Conservation (phyloP, 495 filamentous ascomycete species). For the Parmelia sp. region DNA sequence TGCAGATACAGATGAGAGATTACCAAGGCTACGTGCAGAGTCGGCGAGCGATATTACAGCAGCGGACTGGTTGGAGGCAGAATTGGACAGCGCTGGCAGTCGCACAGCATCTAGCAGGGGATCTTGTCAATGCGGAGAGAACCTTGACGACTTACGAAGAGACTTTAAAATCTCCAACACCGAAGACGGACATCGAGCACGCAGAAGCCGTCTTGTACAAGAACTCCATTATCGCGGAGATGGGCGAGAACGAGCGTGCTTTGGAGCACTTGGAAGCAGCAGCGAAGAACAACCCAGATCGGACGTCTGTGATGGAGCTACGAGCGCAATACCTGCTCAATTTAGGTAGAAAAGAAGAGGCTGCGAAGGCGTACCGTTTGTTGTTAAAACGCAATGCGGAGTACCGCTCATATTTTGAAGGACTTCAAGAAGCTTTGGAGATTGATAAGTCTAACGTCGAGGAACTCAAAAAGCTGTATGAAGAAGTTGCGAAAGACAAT, state of each 20-base stretch:
- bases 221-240: constrained; percentile 87
- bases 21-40: constrained; percentile 89
- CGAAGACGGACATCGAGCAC: constrained; percentile 79
- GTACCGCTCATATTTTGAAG: constrained; percentile 77
- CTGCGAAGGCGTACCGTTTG: constrained; percentile 69
- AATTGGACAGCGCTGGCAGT: constrained; percentile 97
- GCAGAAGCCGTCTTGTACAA: constrained; percentile 96
- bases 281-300: constrained; percentile 71
- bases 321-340: constrained; percentile 77
- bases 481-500: constrained; percentile 71
- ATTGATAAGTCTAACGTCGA: constrained; percentile 56
- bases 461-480: constrained; percentile 65
- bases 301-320: constrained; percentile 82
- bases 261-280: constrained; percentile 79
- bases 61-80: constrained; percentile 67
- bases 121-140: constrained; percentile 79
- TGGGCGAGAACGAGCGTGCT: constrained; percentile 69
- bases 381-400: constrained; percentile 84
- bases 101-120: constrained; percentile 81
- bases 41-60: constrained; percentile 74
- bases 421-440: constrained; percentile 60
- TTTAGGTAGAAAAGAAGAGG: constrained; percentile 72
- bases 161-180: constrained; percentile 69
- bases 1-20: constrained; percentile 96
- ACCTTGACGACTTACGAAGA: constrained; percentile 89